These are phyloP conservation scores for Lactarius trivialis DNA, from an alignment of 768 basidiomycete genomes.

Conservation along the genomic window DNA sequence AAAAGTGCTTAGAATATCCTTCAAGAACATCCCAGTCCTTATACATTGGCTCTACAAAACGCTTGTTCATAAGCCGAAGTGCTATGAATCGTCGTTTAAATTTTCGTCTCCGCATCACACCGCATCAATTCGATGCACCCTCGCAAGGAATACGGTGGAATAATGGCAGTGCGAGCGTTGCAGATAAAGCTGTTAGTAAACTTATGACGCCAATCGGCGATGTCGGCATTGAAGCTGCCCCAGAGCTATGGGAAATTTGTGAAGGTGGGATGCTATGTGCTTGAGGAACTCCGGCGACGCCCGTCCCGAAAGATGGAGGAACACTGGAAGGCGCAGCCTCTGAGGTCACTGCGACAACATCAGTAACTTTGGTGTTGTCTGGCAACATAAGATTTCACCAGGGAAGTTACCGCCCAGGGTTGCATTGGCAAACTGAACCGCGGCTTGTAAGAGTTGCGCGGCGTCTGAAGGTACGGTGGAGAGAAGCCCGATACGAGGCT, in stretches of 20 bases:
- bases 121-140: neutral
- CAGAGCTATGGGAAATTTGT: neutral
- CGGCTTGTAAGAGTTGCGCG: constrained; percentile 32
- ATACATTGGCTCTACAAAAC: neutral
- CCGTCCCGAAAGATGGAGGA: constrained; percentile 20
- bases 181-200: constrained; percentile 10
- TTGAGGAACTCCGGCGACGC: constrained; percentile 24
- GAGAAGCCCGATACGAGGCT: constrained; percentile 61
- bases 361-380: neutral
- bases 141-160: neutral
- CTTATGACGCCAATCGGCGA: neutral
- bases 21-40: neutral
- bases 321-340: constrained; percentile 38
- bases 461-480: constrained; percentile 63
- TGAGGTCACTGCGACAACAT: constrained; percentile 32
- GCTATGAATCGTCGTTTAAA: neutral
- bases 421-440: constrained; percentile 30
- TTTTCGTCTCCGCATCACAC: neutral
- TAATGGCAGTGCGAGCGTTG: constrained; percentile 3
- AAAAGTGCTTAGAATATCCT: neutral
- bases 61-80: too few relatives aligned
- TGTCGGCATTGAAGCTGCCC: neutral
- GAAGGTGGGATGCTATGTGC: constrained; percentile 6
- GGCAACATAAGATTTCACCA: constrained; percentile 21
- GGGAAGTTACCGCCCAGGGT: constrained; percentile 30